Evolutionary conservation across 306 rosid genomes (phyloP), one percentile per base, ranked within the genome.

Genomic region (Fragaria vesca): DNA sequence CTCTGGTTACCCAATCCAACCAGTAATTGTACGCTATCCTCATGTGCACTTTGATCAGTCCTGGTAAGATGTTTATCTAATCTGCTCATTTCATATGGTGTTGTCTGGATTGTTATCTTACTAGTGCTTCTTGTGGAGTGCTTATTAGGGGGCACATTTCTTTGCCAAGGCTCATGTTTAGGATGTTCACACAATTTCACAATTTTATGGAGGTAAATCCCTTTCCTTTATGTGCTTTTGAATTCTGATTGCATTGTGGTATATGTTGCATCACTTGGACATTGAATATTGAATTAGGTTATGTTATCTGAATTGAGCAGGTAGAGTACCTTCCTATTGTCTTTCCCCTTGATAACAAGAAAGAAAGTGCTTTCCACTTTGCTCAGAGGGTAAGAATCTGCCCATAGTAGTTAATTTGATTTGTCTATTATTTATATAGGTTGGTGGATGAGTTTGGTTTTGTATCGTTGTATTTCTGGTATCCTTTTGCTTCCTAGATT

Each of bases 41-140:
- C 96, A 93, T 80, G 89, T 96, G 73, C 98, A 96, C 88, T 96
- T 96, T 81, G 99, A 96, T 72, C 98, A 96, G 83, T 96, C 99
- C 67, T 96, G 99, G 99, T 96, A 84, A 68, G 93, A 42, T 55
- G 65, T 36, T 71, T 79, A 78, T 52, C 83, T 61, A 75, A 52
- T 75, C 58, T 79, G 30, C 63, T 65, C 50, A 10, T 81, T 77
- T 17, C 28, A 68, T 71, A 83, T 69, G 80, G 66, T 71, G 54
- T 50, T 82, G 71, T 74, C 79, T 74, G 60, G 66, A 30, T 34
- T 69, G 52, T 66, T 74, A 72, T 70, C 80, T 72, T 77, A 75
- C 43, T 76, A 66, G 47, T 73, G 38, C 46, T 69, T 76, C 43
- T 36, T 76, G 26, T 78, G 83, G 63, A 48, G 17, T 79, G 76